Base-by-base conservation (phyloP, 495 filamentous ascomycete species). In the Choiromyces venosus region DNA sequence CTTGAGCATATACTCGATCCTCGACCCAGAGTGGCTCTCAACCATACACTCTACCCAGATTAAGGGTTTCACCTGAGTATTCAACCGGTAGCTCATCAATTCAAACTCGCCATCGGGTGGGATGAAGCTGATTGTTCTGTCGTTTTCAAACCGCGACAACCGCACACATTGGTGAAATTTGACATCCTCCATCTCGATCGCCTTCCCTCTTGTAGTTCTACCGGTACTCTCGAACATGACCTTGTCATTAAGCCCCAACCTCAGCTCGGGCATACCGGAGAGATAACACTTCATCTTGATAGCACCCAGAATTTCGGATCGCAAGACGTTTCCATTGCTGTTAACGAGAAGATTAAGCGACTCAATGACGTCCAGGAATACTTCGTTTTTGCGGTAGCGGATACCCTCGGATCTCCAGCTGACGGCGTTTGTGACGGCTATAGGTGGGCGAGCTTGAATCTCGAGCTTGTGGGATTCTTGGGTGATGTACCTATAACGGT, bases 231-330 rank as follows among this genome's bases (percentile, higher is more conserved):
- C 96, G 81, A 99, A 99, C 96, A 99, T 99, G 78, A 92, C 96
- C 83, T 99, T 99, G 84, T 99, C 96, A 85, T 99, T 99, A 77
- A 99, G 83, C 0, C 96, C 96, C 61, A 99, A 83, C 67, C 96
- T 91, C 78, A 99, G 84, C 82, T 99, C 96, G 9, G 96, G 96
- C 96, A 99, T 99, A 39, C 96, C 96, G 69, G 92, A 96, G 39
- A 99, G 87, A 82, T 98, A 99, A 84, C 96, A 99, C 84, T 99
- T 99, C 96, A 99, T 95, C 83, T 99, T 99, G 81, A 99, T 89
- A 29, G 95, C 94, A 56, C 96, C 96, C 19, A 99, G 85, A 76
- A 99, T 99, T 85, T 99, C 96, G 8, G 94, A 97, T 38, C 96
- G 91, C 71, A 99, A 86, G 25, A 99, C 96, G 82, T 96, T 98